Base-by-base conservation (phyloP, 306 rosid species). In the Cicer bijugum region DNA sequence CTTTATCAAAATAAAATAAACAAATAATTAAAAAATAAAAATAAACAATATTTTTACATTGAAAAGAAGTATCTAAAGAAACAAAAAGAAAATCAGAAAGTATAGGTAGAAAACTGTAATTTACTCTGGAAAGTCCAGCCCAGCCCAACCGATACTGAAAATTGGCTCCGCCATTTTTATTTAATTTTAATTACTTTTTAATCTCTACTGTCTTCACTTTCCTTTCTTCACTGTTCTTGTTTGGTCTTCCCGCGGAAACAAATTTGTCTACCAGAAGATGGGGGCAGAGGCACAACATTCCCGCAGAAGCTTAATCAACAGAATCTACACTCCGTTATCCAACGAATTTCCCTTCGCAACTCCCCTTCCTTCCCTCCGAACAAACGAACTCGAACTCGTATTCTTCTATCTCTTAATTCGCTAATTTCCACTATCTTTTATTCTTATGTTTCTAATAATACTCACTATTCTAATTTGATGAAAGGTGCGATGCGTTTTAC, bases 401-500 rank as follows among this genome's bases (percentile, higher is more conserved):
- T 9, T 69, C 80, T 37, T 69, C 59, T 12, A 55, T 47, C 35
- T 17, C 57, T 61, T 33, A 72, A 51, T 59, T 67, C 68, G 40
- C 52, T 52, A 1, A 76, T 57, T 47, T 64, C 35, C 82, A 28
- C 43, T 14, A 1, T 59, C 38, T 15, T 75, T 35, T 44, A 6
- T 12, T 45, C 10, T 7, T 60, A 4, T 42, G 16, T 72, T 71
- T 62, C 74, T 56, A 0, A 56, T 50, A 28, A 28, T 33, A 45
- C 72, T 3, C 35, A 14, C 55, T 77, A 58, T 28, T 28, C 75
- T 14, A 35, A 74, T 56, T 77, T 72, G 8, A 52, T 75, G 8
- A 23, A 77, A 93, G 98, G 97, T 94, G n/a, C 90, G 91, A 16
- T 87, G 95, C 66, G 91, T 91, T 75, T 81, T 94, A 11, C 91